These are phyloP conservation scores for Lepidopterella palustris DNA, from an alignment of 495 filamentous ascomycete genomes.

Conservation along the genomic window DNA sequence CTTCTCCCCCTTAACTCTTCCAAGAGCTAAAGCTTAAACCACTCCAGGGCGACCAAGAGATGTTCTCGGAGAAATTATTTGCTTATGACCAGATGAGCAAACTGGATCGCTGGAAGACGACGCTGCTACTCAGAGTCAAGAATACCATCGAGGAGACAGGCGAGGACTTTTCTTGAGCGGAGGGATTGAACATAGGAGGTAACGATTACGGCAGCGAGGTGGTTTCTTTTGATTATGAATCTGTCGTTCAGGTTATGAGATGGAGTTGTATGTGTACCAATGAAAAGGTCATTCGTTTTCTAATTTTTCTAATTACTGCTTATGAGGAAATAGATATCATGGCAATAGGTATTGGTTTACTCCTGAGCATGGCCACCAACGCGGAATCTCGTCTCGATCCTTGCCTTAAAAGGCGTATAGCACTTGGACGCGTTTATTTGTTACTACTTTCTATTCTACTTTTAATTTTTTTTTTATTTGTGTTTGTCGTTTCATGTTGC, in stretches of 20 bases:
- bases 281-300: neutral
- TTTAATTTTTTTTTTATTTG: no score
- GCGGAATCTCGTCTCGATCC: no score
- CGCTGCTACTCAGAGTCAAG: slow-evolving; percentile 75
- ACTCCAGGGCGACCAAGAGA: slow-evolving; percentile 58
- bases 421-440: no score
- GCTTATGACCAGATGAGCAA: slow-evolving; percentile 84
- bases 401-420: no score
- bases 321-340: neutral
- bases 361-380: no score
- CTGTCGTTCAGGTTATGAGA: neutral
- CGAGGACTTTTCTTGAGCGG: slow-evolving; percentile 63
- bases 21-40: neutral
- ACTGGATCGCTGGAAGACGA: slow-evolving; percentile 94
- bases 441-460: no score
- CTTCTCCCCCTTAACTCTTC: neutral
- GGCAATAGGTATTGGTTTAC: no score
- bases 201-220: neutral
- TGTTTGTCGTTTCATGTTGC: no score
- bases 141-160: slow-evolving; percentile 66
- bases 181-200: neutral
- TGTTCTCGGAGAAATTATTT: slow-evolving; percentile 78
- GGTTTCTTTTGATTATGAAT: neutral
- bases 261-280: neutral
- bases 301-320: neutral